A percentile compares a stretch with the other conserved stretches of the same genome.
phyloP scores from a whole-genome alignment of 257 asterid genomes.

The Plantago ovata region DNA sequence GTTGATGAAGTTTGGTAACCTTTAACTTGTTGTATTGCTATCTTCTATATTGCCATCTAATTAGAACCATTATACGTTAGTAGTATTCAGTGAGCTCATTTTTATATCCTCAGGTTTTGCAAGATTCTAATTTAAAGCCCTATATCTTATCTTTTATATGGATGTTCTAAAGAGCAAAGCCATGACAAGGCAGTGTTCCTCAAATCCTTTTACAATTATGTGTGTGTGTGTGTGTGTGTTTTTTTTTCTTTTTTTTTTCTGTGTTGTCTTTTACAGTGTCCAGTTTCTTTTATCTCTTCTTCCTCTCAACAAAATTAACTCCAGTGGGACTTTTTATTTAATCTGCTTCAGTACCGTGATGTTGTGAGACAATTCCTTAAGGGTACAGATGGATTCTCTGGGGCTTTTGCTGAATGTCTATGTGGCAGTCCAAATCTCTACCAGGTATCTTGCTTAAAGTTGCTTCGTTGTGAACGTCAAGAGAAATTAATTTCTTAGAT shows the following conservation, averaged over 20 bases:
- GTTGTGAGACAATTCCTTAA: conserved; percentile 86
- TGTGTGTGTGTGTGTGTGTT: too few species aligned
- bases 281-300: neutral
- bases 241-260: too few species aligned
- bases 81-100: too few species aligned
- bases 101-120: too few species aligned
- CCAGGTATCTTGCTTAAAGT: conserved; percentile 52
- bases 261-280: neutral
- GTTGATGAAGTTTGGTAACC: too few species aligned
- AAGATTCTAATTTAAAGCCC: neutral
- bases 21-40: too few species aligned
- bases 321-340: neutral
- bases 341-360: conserved; percentile 78
- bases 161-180: neutral
- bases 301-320: conserved; percentile 3
- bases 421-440: conserved; percentile 96
- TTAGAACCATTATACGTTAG: too few species aligned
- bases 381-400: conserved; percentile 96
- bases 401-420: conserved; percentile 92
- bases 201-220: too few species aligned
- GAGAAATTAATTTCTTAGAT: conserved; percentile 2
- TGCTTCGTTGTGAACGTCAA: neutral
- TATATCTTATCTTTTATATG: neutral
- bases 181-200: too few species aligned
- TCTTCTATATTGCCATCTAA: too few species aligned